Percentiles rank a stretch among this genome's conserved stretches.
phyloP scores from a whole-genome alignment of 305 asterid genomes.

The Fraxinus ornus region DNA sequence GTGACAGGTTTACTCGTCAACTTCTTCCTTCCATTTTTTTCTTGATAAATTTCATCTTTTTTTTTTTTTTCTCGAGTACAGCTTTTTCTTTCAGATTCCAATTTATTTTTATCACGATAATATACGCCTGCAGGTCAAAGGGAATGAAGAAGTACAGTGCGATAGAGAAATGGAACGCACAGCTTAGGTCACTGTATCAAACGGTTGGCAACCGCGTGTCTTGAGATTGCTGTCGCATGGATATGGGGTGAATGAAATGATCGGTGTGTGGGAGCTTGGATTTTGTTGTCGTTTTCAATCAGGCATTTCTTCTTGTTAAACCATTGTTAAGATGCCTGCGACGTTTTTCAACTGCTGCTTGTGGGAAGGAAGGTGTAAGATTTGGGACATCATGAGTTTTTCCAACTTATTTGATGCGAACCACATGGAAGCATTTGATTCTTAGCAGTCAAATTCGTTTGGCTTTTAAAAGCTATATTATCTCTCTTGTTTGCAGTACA shows the following conservation, averaged over 20 bases:
- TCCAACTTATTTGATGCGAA: not conserved
- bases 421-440: not conserved
- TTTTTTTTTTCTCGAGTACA: not conserved
- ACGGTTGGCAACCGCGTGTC: slow-evolving; percentile 74
- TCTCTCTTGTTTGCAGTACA: not conserved
- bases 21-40: slow-evolving; percentile 6
- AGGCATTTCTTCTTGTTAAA: not conserved
- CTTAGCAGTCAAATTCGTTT: not conserved
- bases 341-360: slow-evolving; percentile 4
- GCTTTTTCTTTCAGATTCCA: not conserved
- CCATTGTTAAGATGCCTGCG: not conserved
- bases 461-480: not conserved
- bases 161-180: slow-evolving; percentile 91
- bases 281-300: not conserved
- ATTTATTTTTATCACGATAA: not conserved
- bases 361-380: slow-evolving; percentile 8
- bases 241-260: slow-evolving; percentile 16
- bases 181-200: slow-evolving; percentile 75
- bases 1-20: slow-evolving; percentile 63
- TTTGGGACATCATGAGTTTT: not conserved
- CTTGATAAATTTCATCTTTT: not conserved
- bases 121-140: slow-evolving; percentile 56
- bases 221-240: slow-evolving; percentile 32
- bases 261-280: slow-evolving; percentile 10
- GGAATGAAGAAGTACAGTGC: slow-evolving; percentile 92